Conservation (phyloP, 495 filamentous ascomycete genomes). For the Trichoderma gamsii region DNA sequence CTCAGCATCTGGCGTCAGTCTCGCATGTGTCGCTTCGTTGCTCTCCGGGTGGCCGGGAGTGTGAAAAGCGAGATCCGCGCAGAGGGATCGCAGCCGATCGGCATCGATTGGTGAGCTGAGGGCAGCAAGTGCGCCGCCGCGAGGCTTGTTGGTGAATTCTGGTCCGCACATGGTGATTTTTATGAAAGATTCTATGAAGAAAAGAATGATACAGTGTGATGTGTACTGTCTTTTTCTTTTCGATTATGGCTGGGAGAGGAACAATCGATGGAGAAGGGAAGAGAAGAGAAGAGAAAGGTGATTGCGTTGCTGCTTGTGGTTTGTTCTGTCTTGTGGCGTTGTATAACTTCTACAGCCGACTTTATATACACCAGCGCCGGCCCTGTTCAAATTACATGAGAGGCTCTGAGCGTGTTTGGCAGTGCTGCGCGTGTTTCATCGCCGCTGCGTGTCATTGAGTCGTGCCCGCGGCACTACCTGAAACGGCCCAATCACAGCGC, state of each 20-base stretch:
- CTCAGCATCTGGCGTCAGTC: slow-evolving; percentile 17
- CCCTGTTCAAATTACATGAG: background rate
- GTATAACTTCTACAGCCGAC: background rate
- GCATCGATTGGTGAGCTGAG: slow-evolving; percentile 21
- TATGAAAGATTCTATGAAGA: background rate
- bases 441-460: background rate
- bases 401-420: background rate
- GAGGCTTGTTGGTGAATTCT: slow-evolving; percentile 23
- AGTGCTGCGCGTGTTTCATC: slow-evolving; percentile 5
- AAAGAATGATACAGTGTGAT: background rate
- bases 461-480: background rate
- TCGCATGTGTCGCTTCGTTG: slow-evolving; percentile 24
- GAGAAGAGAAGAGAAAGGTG: too few relatives aligned
- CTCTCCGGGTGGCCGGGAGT: slow-evolving; percentile 21
- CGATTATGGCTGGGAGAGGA: background rate
- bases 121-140: slow-evolving; percentile 30
- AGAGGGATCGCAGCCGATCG: slow-evolving; percentile 14
- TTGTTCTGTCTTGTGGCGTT: too few relatives aligned
- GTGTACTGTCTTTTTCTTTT: background rate
- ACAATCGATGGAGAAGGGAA: too few relatives aligned
- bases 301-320: too few relatives aligned
- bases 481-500: slow-evolving; percentile 15
- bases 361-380: background rate
- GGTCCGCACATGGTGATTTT: slow-evolving; percentile 28
- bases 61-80: slow-evolving; percentile 26